Evolutionary conservation across 2,329 filamentous ascomycete species (phyloP), one percentile per base, ranked within the genome.

Genomic region (Penicillium sp.): DNA sequence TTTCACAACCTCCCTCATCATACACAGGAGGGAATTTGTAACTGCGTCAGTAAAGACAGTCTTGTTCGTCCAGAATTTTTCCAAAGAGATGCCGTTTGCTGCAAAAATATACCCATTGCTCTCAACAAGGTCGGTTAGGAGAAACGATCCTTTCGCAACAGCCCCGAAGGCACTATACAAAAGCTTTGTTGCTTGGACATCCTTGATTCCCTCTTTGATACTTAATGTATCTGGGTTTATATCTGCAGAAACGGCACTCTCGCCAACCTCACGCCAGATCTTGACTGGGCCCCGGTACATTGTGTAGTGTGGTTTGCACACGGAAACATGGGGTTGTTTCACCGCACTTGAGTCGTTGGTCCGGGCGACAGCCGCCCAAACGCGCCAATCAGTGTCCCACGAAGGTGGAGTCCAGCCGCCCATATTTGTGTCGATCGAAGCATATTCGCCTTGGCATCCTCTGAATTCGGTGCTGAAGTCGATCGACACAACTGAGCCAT

Each of bases 1-100:
- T 18, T 43, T 44, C 4, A 36, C 21, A 13, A 36, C n/a, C 21
- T 48, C 39, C 45, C 32, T 31, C 46, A 54, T 49, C 13, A 54
- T 18, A 18, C 51, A 54, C 2, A n/a, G 38, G 21, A 39, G 16
- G 7, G 14, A 29, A 43, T 49, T 13, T 11, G 32, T 13, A 10
- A 49, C n/a, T 13, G 39, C 39, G 16, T 38, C 21, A 8, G 10
- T 43, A 46, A 48, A 53, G 1, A 16, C 11, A 6, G 24, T 8
- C 29, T 16, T 48, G 16, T 48, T 10, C 4, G 36, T 13, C 46
- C 46, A 48, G 29, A 31, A 4, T 18, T 16, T 16, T 1, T 39
- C 36, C n/a, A 14, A 9, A 8, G 14, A 39, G 9, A n/a, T 39
- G 9, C 9, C 36, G 16, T 39, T 39, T 18, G 36, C 36, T 39